Evolutionary conservation across 306 rosid species (phyloP).

Genomic region (Ormosia emarginata): DNA sequence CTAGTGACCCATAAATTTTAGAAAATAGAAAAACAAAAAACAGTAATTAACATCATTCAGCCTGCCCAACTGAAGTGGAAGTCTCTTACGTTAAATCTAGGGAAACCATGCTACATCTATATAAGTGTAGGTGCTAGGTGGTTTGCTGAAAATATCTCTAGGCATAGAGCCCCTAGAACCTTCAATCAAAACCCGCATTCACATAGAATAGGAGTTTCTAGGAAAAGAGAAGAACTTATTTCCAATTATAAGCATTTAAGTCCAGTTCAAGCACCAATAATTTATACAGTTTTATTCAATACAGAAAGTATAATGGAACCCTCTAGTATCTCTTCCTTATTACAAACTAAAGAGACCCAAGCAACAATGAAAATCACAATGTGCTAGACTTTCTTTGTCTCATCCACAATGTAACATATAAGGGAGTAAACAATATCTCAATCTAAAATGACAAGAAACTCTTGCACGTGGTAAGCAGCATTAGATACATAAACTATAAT

Average conservation of each 20-base stretch:
- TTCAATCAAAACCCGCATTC: neutral
- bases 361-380: neutral
- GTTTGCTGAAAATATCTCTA: neutral
- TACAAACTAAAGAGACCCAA: neutral
- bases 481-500: neutral
- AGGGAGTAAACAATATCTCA: neutral
- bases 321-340: neutral
- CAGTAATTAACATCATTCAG: neutral
- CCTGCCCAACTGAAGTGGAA: neutral
- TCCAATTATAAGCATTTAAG: neutral
- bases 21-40: neutral
- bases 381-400: neutral
- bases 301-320: neutral
- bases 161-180: neutral
- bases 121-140: neutral
- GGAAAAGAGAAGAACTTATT: neutral
- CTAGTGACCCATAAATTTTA: neutral
- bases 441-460: conserved; percentile 5
- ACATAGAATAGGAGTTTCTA: neutral
- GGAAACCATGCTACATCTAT: neutral
- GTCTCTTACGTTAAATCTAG: neutral
- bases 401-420: neutral
- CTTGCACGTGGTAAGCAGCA: neutral
- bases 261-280: neutral
- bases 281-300: neutral